phyloP scores from a whole-genome alignment of 345 rosid genomes.

The Viola odorata region DNA sequence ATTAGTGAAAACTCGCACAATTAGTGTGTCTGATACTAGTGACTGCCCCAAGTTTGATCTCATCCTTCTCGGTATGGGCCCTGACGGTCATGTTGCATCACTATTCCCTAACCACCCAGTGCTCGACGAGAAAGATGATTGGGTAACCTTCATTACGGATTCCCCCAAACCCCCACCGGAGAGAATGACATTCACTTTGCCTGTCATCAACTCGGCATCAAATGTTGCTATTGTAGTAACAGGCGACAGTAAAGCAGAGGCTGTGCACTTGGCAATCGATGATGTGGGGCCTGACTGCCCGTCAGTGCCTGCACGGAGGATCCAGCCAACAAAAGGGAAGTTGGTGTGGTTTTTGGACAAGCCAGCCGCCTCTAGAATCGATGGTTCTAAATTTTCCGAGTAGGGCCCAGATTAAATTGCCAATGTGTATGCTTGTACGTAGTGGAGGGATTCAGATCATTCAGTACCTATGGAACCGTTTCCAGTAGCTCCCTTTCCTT shows the following conservation, averaged over 20 bases:
- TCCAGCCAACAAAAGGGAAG: constrained; percentile 59
- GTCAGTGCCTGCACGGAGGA: constrained; percentile 57
- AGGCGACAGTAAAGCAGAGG: constrained; percentile 74
- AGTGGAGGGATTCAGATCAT: constrained; percentile 23
- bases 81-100: constrained; percentile 88
- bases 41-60: constrained; percentile 94
- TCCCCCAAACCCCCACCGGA: constrained; percentile 85
- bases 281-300: constrained; percentile 34
- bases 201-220: constrained; percentile 85
- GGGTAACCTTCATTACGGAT: constrained; percentile 71
- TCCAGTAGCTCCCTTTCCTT: constrained; percentile 8
- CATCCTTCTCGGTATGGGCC: constrained; percentile 80
- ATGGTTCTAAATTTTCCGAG: constrained; percentile 30
- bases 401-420: constrained; percentile 24
- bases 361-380: constrained; percentile 66
- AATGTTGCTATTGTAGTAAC: constrained; percentile 63
- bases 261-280: constrained; percentile 56
- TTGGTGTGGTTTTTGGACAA: constrained; percentile 84
- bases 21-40: constrained; percentile 57
- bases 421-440: constrained; percentile 29
- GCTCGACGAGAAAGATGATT: constrained; percentile 50
- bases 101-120: constrained; percentile 68
- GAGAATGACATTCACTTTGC: constrained; percentile 89
- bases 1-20: constrained; percentile 56
- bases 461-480: constrained; percentile 12